Conservation (phyloP, 495 filamentous ascomycete genomes). For the Talaromyces nanjingensis region DNA sequence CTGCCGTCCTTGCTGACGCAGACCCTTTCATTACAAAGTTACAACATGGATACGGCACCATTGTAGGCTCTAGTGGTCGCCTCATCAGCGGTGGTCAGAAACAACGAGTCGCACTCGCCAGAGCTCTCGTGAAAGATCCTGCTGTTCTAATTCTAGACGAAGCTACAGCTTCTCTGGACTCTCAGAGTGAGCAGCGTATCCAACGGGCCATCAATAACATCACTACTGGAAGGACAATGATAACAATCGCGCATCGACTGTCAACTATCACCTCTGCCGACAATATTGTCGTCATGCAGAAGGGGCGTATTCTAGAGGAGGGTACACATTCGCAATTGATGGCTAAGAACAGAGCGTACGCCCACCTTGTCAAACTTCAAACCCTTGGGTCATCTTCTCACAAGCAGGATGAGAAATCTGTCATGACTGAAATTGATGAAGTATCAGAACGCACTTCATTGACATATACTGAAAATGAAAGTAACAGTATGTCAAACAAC, state of each 20-base stretch:
- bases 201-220: slow-evolving; percentile 43
- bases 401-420: neutral
- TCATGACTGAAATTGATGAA: slow-evolving; percentile 18
- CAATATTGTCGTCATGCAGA: slow-evolving; percentile 56
- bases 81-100: slow-evolving; percentile 58
- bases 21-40: slow-evolving; percentile 38
- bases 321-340: slow-evolving; percentile 40
- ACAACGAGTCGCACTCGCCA: slow-evolving; percentile 60
- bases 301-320: slow-evolving; percentile 49
- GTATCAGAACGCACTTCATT: slow-evolving; percentile 20
- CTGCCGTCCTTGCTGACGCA: slow-evolving; percentile 35
- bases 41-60: slow-evolving; percentile 43
- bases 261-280: slow-evolving; percentile 51
- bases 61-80: slow-evolving; percentile 46
- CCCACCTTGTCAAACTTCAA: slow-evolving; percentile 37
- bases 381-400: slow-evolving; percentile 21
- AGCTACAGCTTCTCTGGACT: slow-evolving; percentile 58
- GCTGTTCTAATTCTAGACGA: slow-evolving; percentile 81
- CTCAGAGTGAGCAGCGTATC: slow-evolving; percentile 45
- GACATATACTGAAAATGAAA: slow-evolving; percentile 19
- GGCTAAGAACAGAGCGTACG: slow-evolving; percentile 36
- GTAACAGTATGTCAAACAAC: slow-evolving; percentile 14
- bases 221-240: slow-evolving; percentile 36
- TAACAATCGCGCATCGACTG: slow-evolving; percentile 43
- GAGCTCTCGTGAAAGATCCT: slow-evolving; percentile 68